phyloP scores from a whole-genome alignment of 495 filamentous ascomycete species.

The Aspergillus taichungensis region DNA sequence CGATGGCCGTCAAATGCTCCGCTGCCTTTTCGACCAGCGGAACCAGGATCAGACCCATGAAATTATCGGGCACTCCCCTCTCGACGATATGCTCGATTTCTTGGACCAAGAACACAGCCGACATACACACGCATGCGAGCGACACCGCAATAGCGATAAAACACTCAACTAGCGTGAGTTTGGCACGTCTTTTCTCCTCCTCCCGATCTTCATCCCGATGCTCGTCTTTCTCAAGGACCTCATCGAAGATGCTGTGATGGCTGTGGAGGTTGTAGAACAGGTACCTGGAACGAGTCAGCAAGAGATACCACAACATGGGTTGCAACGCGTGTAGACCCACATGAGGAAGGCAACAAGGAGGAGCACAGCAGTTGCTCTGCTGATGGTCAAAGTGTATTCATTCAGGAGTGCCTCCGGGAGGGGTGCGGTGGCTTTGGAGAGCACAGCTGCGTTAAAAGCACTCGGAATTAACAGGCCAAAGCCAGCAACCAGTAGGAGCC shows the following conservation, averaged over 20 bases:
- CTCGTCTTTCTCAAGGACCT: constrained; percentile 64
- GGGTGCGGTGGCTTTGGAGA: constrained; percentile 21
- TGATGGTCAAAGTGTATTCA: constrained; percentile 52
- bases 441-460: constrained; percentile 60
- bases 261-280: constrained; percentile 74
- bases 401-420: constrained; percentile 32
- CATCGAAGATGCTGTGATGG: constrained; percentile 72
- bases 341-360: constrained; percentile 68
- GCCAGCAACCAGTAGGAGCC: constrained; percentile 71
- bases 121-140: constrained; percentile 66
- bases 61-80: constrained; percentile 61
- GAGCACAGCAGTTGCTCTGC: constrained; percentile 65
- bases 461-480: constrained; percentile 78
- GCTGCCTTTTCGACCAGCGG: constrained; percentile 88
- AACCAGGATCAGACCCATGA: constrained; percentile 63
- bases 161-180: constrained; percentile 74
- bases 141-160: constrained; percentile 57
- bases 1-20: constrained; percentile 82
- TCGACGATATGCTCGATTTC: constrained; percentile 71
- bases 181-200: constrained; percentile 51
- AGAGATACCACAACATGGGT: background rate
- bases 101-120: constrained; percentile 72
- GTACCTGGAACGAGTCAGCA: constrained; percentile 42
- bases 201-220: constrained; percentile 58
- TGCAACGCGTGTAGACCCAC: constrained; percentile 15